These are phyloP conservation scores for Aspergillus quadricinctus DNA, from an alignment of 2,329 filamentous ascomycete species.

Conservation along the genomic window DNA sequence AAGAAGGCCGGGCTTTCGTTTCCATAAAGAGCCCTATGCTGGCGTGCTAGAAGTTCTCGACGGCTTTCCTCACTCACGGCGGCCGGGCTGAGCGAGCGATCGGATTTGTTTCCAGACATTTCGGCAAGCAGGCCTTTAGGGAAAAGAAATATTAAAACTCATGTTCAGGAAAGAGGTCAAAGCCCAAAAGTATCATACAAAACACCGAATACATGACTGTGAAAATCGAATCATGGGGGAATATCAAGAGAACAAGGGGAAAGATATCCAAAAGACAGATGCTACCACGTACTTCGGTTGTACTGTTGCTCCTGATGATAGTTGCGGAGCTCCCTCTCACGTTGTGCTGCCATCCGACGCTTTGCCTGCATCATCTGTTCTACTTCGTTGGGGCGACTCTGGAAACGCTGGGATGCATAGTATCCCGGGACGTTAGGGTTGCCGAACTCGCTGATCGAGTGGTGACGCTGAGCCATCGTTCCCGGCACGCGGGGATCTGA, in stretches of 20 bases:
- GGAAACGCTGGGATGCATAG: slow-evolving; percentile 90
- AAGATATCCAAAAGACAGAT: slow-evolving; percentile 26
- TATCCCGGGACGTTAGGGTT: slow-evolving; percentile 84
- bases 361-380: slow-evolving; percentile 99
- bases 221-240: slow-evolving; percentile 34
- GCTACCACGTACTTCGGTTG: slow-evolving; percentile 77
- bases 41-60: slow-evolving; percentile 90
- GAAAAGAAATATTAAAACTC: slow-evolving; percentile 39
- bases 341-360: slow-evolving; percentile 97
- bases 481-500: slow-evolving; percentile 67
- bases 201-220: slow-evolving; percentile 40
- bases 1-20: slow-evolving; percentile 64
- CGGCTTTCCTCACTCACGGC: slow-evolving; percentile 94
- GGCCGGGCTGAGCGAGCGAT: slow-evolving; percentile 78
- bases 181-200: slow-evolving; percentile 42
- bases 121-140: slow-evolving; percentile 61
- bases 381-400: slow-evolving; percentile 81
- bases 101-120: slow-evolving; percentile 71
- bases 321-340: slow-evolving; percentile 97
- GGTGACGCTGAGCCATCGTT: slow-evolving; percentile 66
- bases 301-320: slow-evolving; percentile 99
- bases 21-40: slow-evolving; percentile 90
- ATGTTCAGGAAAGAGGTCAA: slow-evolving; percentile 31
- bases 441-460: slow-evolving; percentile 82
- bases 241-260: slow-evolving; percentile 29